Evolutionary conservation across 805 yeast genomes (phyloP).

Genomic region (Sugiyamaella qingdaonensis): DNA sequence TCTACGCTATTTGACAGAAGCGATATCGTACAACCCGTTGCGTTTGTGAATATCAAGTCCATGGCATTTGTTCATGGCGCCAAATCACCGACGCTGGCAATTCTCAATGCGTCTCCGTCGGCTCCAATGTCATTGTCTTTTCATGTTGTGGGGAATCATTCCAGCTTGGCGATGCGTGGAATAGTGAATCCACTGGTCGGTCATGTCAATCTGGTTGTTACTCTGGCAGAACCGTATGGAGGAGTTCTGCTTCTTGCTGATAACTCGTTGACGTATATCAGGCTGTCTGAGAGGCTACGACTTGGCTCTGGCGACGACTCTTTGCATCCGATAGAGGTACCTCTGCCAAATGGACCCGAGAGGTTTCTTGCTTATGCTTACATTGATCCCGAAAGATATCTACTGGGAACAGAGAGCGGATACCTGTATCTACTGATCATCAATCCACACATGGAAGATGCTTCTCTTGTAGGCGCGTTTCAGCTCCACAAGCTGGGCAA

Average conservation of each 20-base stretch:
- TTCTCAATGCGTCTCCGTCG: constrained; percentile 4
- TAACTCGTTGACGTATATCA: neutral
- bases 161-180: neutral
- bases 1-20: neutral
- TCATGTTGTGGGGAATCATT: neutral
- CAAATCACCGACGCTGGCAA: constrained; percentile 7
- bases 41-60: constrained; percentile 3
- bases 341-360: neutral
- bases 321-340: neutral
- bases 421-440: constrained; percentile 10
- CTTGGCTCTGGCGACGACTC: neutral
- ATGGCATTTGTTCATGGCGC: constrained; percentile 7
- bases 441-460: neutral
- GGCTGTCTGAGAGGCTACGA: neutral
- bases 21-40: neutral
- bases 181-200: neutral
- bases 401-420: constrained; percentile 11
- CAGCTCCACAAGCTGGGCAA: constrained; percentile 4
- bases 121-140: neutral
- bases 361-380: constrained; percentile 1
- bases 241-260: neutral
- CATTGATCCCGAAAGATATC: constrained; percentile 8
- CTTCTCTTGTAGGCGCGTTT: neutral
- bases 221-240: constrained; percentile 6
- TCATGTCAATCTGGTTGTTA: neutral